phyloP scores from a whole-genome alignment of 441 rosid species.

The Gossypium trilobum region DNA sequence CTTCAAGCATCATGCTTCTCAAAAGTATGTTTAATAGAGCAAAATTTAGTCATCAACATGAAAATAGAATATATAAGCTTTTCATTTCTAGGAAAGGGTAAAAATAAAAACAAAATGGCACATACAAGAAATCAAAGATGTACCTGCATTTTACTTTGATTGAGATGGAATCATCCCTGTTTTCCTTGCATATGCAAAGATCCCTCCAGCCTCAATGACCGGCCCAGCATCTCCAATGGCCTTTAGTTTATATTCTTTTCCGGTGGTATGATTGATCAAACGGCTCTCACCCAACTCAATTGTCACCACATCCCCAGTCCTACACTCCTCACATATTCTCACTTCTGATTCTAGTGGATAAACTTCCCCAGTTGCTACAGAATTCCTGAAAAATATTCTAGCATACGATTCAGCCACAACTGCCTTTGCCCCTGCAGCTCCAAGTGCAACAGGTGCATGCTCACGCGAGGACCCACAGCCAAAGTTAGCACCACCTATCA shows the following conservation, averaged over 20 bases:
- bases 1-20: background rate
- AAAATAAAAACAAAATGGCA: background rate
- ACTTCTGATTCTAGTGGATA: slow-evolving; percentile 69
- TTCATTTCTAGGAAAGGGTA: no score
- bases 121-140: background rate
- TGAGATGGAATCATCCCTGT: slow-evolving; percentile 68
- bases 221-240: slow-evolving; percentile 89
- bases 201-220: slow-evolving; percentile 83
- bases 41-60: background rate
- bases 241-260: slow-evolving; percentile 69
- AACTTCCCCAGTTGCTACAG: slow-evolving; percentile 75
- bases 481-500: slow-evolving; percentile 66
- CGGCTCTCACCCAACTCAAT: slow-evolving; percentile 53
- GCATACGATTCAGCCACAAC: slow-evolving; percentile 78
- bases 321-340: slow-evolving; percentile 77
- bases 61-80: background rate
- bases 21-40: background rate
- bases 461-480: slow-evolving; percentile 92
- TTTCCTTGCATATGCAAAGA: slow-evolving; percentile 78
- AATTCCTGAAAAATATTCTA: slow-evolving; percentile 78
- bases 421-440: slow-evolving; percentile 68
- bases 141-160: slow-evolving; percentile 9
- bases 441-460: slow-evolving; percentile 81
- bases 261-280: slow-evolving; percentile 70
- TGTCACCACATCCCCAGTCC: slow-evolving; percentile 64